These are phyloP conservation scores for Scheffersomyces lignosus DNA, from an alignment of 805 yeast genomes.

Conservation along the genomic window DNA sequence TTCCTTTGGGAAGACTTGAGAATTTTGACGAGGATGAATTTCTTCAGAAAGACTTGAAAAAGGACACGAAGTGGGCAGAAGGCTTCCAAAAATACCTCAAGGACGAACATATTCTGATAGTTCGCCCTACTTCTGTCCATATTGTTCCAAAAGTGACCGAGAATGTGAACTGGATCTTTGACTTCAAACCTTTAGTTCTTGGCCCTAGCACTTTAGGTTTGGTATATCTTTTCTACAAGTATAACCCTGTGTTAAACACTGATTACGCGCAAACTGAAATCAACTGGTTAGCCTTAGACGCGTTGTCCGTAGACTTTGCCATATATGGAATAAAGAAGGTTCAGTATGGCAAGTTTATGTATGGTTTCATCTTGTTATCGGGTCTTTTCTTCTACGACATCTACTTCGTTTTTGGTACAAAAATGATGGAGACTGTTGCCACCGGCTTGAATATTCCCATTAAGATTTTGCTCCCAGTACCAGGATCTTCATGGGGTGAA, in stretches of 20 bases:
- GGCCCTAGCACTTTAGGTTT: slow-evolving; percentile 14
- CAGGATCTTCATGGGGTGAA: slow-evolving; percentile 7
- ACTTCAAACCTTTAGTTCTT: slow-evolving; percentile 14
- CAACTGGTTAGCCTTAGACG: slow-evolving; percentile 50
- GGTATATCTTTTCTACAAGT: slow-evolving; percentile 13
- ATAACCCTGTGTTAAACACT: slow-evolving; percentile 11
- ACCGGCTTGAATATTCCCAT: slow-evolving; percentile 54
- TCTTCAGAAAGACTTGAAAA: slow-evolving; percentile 5
- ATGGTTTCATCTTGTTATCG: slow-evolving; percentile 44
- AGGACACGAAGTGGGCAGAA: slow-evolving; percentile 7
- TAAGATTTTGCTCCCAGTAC: slow-evolving; percentile 45
- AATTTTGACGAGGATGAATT: slow-evolving; percentile 16
- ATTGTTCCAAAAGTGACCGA: neutral
- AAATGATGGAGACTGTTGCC: slow-evolving; percentile 65
- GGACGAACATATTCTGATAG: slow-evolving; percentile 11
- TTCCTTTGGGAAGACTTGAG: slow-evolving; percentile 39
- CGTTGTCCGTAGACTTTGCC: slow-evolving; percentile 43
- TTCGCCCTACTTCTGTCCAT: slow-evolving; percentile 6
- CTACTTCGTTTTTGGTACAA: slow-evolving; percentile 64
- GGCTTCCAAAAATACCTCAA: slow-evolving; percentile 9
- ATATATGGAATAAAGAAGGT: slow-evolving; percentile 41
- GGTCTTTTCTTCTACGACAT: slow-evolving; percentile 63
- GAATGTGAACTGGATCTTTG: slow-evolving; percentile 17
- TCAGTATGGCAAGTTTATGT: slow-evolving; percentile 44
- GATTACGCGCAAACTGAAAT: slow-evolving; percentile 7